Conservation (phyloP, 805 yeast genomes). For the Schizosaccharomyces cryophilus region DNA sequence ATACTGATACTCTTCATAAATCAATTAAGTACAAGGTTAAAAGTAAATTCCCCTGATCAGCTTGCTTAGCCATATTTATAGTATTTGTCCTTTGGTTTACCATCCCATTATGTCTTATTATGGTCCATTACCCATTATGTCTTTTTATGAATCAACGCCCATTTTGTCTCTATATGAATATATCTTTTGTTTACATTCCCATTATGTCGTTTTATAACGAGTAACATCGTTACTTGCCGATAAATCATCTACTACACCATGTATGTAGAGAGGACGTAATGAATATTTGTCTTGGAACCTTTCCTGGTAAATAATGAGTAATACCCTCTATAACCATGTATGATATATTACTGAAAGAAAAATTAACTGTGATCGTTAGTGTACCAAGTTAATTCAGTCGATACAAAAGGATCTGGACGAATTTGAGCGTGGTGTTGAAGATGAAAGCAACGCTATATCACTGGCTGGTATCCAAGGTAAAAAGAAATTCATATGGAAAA, state of each 20-base stretch:
- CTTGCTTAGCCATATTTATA: too few species aligned
- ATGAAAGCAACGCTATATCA: not conserved
- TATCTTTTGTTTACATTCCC: too few species aligned
- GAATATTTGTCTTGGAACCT: not conserved
- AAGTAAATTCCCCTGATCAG: too few species aligned
- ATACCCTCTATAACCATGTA: conserved; percentile 1
- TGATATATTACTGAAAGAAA: not conserved
- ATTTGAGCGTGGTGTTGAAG: not conserved
- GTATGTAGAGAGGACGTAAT: not conserved
- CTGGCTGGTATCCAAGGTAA: not conserved
- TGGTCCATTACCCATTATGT: too few species aligned
- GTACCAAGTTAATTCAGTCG: not conserved
- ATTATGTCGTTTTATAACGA: too few species aligned
- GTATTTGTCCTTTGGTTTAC: too few species aligned
- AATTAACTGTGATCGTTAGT: not conserved
- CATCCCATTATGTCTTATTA: too few species aligned
- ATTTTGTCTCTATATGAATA: too few species aligned
- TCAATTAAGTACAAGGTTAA: too few species aligned
- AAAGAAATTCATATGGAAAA: not conserved
- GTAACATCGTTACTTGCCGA: not conserved
- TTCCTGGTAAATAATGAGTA: not conserved
- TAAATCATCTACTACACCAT: too few species aligned
- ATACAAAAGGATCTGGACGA: not conserved
- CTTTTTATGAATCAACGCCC: too few species aligned
- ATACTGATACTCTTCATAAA: too few species aligned